Percentiles rank a stretch among this genome's conserved stretches.
Evolutionary conservation across 805 yeast genomes (phyloP).

Genomic region (Sugiyamaella floridensis): DNA sequence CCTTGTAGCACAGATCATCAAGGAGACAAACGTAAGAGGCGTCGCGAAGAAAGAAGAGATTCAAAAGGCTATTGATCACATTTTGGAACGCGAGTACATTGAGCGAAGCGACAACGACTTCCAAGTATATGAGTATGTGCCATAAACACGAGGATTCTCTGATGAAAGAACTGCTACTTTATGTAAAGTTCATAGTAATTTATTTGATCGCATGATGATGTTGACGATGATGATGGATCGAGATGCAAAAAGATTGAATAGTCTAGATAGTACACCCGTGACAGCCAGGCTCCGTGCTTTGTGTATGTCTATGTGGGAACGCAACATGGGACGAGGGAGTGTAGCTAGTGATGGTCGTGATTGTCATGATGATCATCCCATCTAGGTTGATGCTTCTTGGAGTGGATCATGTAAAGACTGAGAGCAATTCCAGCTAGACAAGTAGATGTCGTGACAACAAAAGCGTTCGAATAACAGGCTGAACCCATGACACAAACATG

Average conservation of each 20-base stretch:
- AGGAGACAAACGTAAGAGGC: conserved; percentile 27
- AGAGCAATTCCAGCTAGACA: conserved; percentile 8
- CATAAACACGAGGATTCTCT: too few relatives aligned
- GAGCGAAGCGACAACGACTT: conserved; percentile 16
- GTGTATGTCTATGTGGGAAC: background rate
- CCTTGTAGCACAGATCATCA: conserved; percentile 24
- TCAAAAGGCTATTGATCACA: conserved; percentile 26
- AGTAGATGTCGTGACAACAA: conserved; percentile 10
- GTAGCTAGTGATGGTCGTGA: background rate
- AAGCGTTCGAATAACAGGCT: conserved; percentile 18
- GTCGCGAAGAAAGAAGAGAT: conserved; percentile 24
- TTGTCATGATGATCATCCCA: background rate
- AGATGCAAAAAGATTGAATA: background rate
- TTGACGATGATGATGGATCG: background rate
- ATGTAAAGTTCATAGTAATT: too few relatives aligned
- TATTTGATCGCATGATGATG: too few relatives aligned
- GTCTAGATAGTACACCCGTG: background rate
- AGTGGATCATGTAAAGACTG: conserved; percentile 10
- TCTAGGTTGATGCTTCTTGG: background rate
- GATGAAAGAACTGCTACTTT: too few relatives aligned
- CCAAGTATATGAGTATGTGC: conserved; percentile 8
- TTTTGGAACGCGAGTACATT: conserved; percentile 25
- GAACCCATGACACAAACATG: conserved; percentile 16
- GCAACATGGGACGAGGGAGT: too few relatives aligned
- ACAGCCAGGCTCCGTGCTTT: background rate